Evolutionary conservation across 306 rosid species (phyloP).

Genomic region (Rubus idaeus): DNA sequence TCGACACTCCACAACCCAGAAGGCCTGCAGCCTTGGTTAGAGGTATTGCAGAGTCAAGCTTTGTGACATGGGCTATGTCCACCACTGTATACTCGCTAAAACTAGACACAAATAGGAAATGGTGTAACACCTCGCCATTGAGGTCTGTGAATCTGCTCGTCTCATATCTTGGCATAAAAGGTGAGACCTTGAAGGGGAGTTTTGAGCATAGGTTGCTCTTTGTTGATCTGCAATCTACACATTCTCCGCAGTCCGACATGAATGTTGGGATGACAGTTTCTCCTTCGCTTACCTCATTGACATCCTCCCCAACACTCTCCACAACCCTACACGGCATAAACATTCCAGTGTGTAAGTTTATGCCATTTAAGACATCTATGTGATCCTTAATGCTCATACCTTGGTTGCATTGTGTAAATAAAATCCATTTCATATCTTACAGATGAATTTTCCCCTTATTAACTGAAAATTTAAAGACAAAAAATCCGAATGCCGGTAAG

Average conservation of each 20-base stretch:
- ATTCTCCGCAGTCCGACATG: constrained; percentile 69
- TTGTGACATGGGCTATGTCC: constrained; percentile 60
- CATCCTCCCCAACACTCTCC: constrained; percentile 78
- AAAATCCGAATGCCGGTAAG: background rate
- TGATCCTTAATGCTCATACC: background rate
- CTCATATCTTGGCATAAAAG: constrained; percentile 60
- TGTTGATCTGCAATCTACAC: constrained; percentile 61
- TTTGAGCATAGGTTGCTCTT: constrained; percentile 75
- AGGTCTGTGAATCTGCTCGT: constrained; percentile 71
- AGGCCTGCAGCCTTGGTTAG: constrained; percentile 64
- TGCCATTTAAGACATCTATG: too few species aligned
- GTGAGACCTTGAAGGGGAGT: constrained; percentile 53
- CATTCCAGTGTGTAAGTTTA: too few species aligned
- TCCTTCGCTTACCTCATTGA: constrained; percentile 63
- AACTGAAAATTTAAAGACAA: background rate
- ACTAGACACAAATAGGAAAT: constrained; percentile 70
- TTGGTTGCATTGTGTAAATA: background rate
- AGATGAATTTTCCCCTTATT: background rate
- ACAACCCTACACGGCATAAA: constrained; percentile 48
- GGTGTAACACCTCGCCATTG: constrained; percentile 62
- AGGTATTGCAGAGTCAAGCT: constrained; percentile 56
- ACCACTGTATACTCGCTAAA: constrained; percentile 78
- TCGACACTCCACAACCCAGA: constrained; percentile 82
- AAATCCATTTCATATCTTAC: background rate
- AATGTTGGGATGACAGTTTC: constrained; percentile 69